Conservation (phyloP, 129 eudicot genomes). For the Pulicaria dysenterica region DNA sequence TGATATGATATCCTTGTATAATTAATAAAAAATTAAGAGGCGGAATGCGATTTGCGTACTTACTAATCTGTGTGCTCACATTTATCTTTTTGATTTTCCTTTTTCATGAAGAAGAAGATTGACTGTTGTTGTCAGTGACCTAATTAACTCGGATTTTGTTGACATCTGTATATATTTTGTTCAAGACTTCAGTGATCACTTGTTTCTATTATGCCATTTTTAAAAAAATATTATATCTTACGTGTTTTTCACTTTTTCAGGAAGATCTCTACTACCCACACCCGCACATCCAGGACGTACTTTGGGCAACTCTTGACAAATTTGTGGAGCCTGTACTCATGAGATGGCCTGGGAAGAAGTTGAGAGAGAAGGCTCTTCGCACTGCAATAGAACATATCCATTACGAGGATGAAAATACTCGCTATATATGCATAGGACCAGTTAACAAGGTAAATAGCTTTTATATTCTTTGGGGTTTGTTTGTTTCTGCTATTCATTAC, state of each 20-base stretch:
- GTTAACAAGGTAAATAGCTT: conserved; percentile 70
- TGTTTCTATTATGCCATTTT: not conserved
- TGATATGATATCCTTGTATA: not conserved
- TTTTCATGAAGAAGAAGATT: not conserved
- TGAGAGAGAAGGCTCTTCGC: conserved; percentile 78
- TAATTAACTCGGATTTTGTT: conserved; percentile 15
- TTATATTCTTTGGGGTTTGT: not conserved
- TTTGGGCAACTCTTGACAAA: conserved; percentile 83
- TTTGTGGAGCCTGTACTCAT: conserved; percentile 70
- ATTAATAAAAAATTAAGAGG: not conserved
- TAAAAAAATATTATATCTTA: not conserved
- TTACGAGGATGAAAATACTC: conserved; percentile 92
- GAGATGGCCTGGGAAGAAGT: conserved; percentile 84
- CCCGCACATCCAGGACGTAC: conserved; percentile 79
- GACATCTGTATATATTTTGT: conserved; percentile 21
- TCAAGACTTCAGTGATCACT: conserved; percentile 10
- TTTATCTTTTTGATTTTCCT: too few relatives aligned
- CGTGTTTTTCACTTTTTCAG: conserved; percentile 45
- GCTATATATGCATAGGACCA: conserved; percentile 88
- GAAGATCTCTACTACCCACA: conserved; percentile 98
- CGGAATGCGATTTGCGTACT: not conserved
- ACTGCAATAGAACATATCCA: conserved; percentile 85
- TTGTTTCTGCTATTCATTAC: conserved; percentile 1
- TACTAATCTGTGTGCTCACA: not conserved
- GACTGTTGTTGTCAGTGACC: not conserved